Evolutionary conservation across 805 yeast species (phyloP).

Genomic region (Monosporozyma servazzii): DNA sequence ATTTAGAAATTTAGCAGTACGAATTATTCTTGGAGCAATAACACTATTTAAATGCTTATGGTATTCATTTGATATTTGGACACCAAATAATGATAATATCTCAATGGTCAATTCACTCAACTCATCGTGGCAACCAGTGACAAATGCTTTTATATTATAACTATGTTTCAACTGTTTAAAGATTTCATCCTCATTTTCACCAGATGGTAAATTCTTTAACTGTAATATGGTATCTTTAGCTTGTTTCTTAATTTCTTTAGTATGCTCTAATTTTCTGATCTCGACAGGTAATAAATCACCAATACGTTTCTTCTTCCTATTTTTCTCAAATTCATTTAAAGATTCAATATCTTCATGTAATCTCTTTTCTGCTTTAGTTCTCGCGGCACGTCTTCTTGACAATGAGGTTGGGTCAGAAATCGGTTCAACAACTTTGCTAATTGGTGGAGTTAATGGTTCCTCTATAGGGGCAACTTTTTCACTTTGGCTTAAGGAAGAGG

Average conservation of each 20-base stretch:
- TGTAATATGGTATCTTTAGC: constrained; percentile 13
- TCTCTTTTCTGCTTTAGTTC: constrained; percentile 55
- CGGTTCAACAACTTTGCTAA: background rate
- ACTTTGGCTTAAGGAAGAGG: no score
- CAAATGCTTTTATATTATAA: constrained; percentile 39
- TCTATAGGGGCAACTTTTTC: background rate
- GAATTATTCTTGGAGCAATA: constrained; percentile 70
- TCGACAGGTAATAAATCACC: constrained; percentile 33
- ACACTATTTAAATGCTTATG: constrained; percentile 35
- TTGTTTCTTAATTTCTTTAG: constrained; percentile 21
- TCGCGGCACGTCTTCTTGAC: constrained; percentile 41
- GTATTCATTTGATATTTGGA: constrained; percentile 34
- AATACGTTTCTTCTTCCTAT: constrained; percentile 32
- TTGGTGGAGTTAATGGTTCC: background rate
- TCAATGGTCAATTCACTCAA: constrained; percentile 37
- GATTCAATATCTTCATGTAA: constrained; percentile 62
- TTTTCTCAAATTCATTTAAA: constrained; percentile 52
- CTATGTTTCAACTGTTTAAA: constrained; percentile 12
- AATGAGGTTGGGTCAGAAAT: background rate
- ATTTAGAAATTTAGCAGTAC: constrained; percentile 81
- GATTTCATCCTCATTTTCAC: constrained; percentile 10
- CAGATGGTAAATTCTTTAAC: constrained; percentile 5
- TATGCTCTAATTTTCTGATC: constrained; percentile 25
- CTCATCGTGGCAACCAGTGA: constrained; percentile 57
- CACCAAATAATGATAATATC: constrained; percentile 45